Evolutionary conservation across 345 rosid genomes (phyloP), one percentile per base, ranked within the genome.

Genomic region (Bruguiera gymnorhiza): DNA sequence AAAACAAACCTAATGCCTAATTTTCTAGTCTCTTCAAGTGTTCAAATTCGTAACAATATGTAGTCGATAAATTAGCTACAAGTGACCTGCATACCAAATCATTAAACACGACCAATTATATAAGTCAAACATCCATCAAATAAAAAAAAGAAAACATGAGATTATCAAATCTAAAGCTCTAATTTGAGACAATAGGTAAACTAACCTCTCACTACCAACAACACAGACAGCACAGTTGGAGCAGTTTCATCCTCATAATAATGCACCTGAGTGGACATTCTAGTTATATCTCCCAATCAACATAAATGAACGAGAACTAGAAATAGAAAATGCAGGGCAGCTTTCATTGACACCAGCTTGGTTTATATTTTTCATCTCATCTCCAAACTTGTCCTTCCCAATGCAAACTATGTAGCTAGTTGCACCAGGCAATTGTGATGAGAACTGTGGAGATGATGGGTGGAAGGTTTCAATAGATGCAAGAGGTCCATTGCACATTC

Each of bases 181-280:
- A n/a, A 53, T 53, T 19, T n/a, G 5, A 9, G 57, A 23, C n/a
- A 3, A 6, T 48, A 32, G 57, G 62, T 7, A 24, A 69, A 75
- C 79, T 65, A 60, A 94, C 97, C 96, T 88, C 82, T 95, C 99
- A 78, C 99, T 97, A 70, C 97, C 99, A 16, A 88, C 78, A 73
- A 95, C 97, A 81, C 97, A 95, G 71, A 92, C 97, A 67, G 86
- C 97, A 73, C 99, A 0, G 97, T 95, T 57, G 89, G 79, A 27
- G 90, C 75, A 76, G 86, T 31, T 70, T 92, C 97, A 74, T 95
- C 97, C 85, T 88, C 97, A 6, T 81, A 81, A 75, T 95, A 95
- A 34, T 86, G 97, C 10, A 88, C 96, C 97, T 91, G 69, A 73
- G 37, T 20, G 46, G 3, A 23, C 24, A 6, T 53, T 20, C 9